Conservation (phyloP, 345 rosid genomes). For the Eucalyptus melliodora region DNA sequence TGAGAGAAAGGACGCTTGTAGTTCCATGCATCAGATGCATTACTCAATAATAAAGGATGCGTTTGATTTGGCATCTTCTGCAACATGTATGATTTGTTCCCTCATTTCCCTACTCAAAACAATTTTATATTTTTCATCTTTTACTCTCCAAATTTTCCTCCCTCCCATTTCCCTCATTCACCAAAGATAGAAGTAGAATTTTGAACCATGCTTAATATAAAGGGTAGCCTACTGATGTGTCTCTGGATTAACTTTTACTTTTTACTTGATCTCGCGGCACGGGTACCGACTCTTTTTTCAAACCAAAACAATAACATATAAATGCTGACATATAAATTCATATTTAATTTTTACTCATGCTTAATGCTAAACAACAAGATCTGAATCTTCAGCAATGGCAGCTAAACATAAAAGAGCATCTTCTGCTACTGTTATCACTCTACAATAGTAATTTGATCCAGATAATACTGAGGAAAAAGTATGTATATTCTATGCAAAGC, state of each 20-base stretch:
- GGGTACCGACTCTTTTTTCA: background rate
- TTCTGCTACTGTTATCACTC: background rate
- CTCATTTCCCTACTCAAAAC: background rate
- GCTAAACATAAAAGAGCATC: background rate
- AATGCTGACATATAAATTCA: background rate
- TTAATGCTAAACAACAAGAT: background rate
- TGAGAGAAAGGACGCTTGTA: background rate
- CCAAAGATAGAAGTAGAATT: background rate
- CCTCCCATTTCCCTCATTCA: background rate
- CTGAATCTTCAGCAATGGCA: background rate
- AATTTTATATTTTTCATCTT: background rate
- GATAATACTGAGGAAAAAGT: background rate
- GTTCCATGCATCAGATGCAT: background rate
- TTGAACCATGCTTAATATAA: background rate
- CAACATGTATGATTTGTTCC: background rate
- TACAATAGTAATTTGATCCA: background rate
- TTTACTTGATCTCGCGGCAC: background rate
- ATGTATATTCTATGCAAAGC: background rate
- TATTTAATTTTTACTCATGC: background rate
- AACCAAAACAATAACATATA: background rate
- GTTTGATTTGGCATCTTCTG: background rate
- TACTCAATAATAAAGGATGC: background rate
- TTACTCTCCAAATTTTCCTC: background rate
- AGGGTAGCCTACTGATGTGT: background rate
- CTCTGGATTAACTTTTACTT: background rate